Conservation (phyloP, 306 rosid species). For the Corylus americana region DNA sequence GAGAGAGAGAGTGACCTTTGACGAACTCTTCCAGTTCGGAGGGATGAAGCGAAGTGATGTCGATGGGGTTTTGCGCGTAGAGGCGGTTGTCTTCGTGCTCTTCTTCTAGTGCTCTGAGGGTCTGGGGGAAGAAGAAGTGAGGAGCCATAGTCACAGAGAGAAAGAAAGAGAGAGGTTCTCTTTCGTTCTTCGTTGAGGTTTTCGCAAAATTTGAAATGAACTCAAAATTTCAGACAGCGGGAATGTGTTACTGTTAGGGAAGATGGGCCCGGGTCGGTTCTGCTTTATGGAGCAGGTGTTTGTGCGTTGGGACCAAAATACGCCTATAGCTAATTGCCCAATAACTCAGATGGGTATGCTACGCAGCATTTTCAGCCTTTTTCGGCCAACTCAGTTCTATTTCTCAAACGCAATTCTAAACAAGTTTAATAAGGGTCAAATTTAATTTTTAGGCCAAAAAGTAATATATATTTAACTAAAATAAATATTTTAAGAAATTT, state of each 20-base stretch:
- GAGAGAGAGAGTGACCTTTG: slow-evolving; percentile 62
- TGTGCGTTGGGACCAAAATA: too few relatives aligned
- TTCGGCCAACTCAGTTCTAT: too few relatives aligned
- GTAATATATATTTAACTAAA: too few relatives aligned
- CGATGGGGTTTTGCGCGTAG: slow-evolving; percentile 43
- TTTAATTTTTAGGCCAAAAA: too few relatives aligned
- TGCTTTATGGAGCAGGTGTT: not conserved
- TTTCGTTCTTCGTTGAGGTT: not conserved
- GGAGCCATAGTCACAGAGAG: slow-evolving; percentile 56
- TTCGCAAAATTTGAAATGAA: slow-evolving; percentile 26
- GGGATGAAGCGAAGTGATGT: slow-evolving; percentile 53
- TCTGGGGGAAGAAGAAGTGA: slow-evolving; percentile 70
- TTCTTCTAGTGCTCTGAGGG: slow-evolving; percentile 62
- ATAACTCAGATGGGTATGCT: too few relatives aligned
- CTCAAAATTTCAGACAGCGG: slow-evolving; percentile 27
- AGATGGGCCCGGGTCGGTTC: not conserved
- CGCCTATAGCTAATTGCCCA: too few relatives aligned
- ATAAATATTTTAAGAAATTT: too few relatives aligned
- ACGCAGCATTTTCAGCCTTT: too few relatives aligned
- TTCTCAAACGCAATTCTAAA: too few relatives aligned
- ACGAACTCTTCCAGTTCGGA: slow-evolving; percentile 84
- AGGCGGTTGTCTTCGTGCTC: slow-evolving; percentile 59
- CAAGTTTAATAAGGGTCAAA: too few relatives aligned
- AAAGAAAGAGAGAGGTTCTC: not conserved
- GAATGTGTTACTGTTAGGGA: not conserved